Base-by-base conservation (phyloP, 208 protist species). In the Crithidia brevicula region DNA sequence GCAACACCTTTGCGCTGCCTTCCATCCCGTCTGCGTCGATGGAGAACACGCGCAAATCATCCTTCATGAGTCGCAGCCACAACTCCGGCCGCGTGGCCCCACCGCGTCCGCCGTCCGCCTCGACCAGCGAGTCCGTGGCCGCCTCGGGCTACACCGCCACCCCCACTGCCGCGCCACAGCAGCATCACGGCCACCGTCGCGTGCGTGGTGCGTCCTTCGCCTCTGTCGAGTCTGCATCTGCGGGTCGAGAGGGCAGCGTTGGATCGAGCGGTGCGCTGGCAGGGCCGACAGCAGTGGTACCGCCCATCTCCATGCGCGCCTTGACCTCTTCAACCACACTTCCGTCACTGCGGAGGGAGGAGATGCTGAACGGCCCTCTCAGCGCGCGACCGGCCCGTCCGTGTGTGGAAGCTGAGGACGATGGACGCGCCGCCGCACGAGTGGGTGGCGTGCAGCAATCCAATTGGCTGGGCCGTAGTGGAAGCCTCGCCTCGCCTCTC, bases 1-100 rank as follows among this genome's bases (percentile, higher is more conserved):
- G 47, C 34, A 72, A 56, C 23, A 61, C 30, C 34, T 30, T 38
- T 15, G 22, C 45, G 45, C 43, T 49, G 23, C 42, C 47, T 18
- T 64, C 52, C 0, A 57, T 43, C 25, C 53, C 54, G 16, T 63
- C 54, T 28, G 30, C 66, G 23, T 50, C 36, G 5, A 13, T 11
- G 0, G 57, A 51, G 27, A 62, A 20, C 5, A 1, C 38, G n/a
- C 42, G 57, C 5, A 62, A 51, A 28, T 50, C 42, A 16, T 62
- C 57, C 5, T 62, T 62, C 16, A 38, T 38, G 27, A 62, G 57
- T 25, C 57, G 42, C 0, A 62, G 57, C 20, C 36, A 62, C 42
- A 50, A 62, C 57, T 50, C 58, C 3, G 43, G 43, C 1, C 40
- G 43, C 2, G 1, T 52, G 20, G 16, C 43, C 1, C 5, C 25